Percentiles rank a stretch among this genome's conserved stretches.
Evolutionary conservation across 495 filamentous ascomycete species (phyloP).

Genomic region (Tuber aestivum): DNA sequence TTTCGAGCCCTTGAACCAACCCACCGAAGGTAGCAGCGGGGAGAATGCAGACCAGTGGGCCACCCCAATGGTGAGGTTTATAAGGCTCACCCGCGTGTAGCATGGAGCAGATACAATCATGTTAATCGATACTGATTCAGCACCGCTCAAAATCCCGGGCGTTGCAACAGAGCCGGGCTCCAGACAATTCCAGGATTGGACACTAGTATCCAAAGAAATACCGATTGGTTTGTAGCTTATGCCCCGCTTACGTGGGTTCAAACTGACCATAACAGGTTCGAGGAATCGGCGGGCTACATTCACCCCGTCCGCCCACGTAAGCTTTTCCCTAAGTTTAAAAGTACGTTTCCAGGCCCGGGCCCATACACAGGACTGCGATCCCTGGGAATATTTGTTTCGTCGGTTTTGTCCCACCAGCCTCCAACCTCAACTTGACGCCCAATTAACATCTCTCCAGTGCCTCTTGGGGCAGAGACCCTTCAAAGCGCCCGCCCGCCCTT

Average conservation of each 20-base stretch:
- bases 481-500: conserved; percentile 52
- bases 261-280: conserved; percentile 32
- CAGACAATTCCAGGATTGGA: conserved; percentile 54
- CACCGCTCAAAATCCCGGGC: conserved; percentile 53
- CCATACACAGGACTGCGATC: conserved; percentile 51
- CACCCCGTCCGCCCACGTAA: conserved; percentile 56
- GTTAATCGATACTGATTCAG: conserved; percentile 56
- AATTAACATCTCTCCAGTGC: conserved; percentile 30
- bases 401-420: conserved; percentile 15
- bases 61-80: not conserved
- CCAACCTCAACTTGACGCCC: not conserved
- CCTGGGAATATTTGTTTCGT: conserved; percentile 46
- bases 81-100: not conserved
- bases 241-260: not conserved
- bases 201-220: conserved; percentile 52
- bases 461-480: conserved; percentile 54
- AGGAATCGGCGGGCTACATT: conserved; percentile 48
- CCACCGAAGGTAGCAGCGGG: conserved; percentile 48
- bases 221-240: conserved; percentile 47
- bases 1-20: conserved; percentile 60
- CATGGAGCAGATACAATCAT: conserved; percentile 46
- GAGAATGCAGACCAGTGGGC: conserved; percentile 47
- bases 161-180: conserved; percentile 53
- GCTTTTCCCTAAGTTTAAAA: not conserved
- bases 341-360: not conserved